phyloP scores from a whole-genome alignment of 148 eudicot species.

The Suaeda aralocaspica region DNA sequence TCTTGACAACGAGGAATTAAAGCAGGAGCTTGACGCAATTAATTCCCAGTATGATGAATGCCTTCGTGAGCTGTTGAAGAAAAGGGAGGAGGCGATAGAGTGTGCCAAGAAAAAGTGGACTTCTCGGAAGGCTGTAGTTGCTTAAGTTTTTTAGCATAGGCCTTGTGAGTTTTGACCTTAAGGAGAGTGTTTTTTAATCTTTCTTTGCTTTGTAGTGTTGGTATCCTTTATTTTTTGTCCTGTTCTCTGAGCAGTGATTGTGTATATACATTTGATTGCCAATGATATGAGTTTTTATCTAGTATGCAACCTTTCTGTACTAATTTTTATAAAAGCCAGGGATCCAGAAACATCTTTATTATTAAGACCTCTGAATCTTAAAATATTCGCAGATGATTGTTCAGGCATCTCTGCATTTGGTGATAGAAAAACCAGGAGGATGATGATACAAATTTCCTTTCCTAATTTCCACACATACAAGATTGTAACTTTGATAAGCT shows the following conservation, averaged over 20 bases:
- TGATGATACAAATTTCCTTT: too few species aligned
- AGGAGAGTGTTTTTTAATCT: background rate
- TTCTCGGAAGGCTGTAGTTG: conserved; percentile 30
- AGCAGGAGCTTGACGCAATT: conserved; percentile 58
- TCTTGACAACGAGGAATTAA: conserved; percentile 43
- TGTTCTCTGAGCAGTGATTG: conserved; percentile 7
- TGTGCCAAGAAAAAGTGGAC: conserved; percentile 54
- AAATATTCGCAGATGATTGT: too few species aligned
- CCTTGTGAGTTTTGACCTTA: background rate
- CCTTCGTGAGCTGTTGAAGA: conserved; percentile 44
- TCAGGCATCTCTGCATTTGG: too few species aligned
- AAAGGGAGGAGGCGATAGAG: conserved; percentile 55
- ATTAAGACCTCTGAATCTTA: too few species aligned
- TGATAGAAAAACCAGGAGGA: too few species aligned
- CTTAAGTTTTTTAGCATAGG: conserved; percentile 14
- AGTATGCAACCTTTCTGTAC: background rate
- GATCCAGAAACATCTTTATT: too few species aligned
- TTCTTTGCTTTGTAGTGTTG: background rate
- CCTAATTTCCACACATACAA: too few species aligned
- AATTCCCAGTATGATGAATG: conserved; percentile 44
- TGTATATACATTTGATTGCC: conserved; percentile 11
- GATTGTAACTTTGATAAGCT: too few species aligned
- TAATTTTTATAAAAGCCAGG: too few species aligned
- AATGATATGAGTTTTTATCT: conserved; percentile 7
- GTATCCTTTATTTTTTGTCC: background rate